These are phyloP conservation scores for Biancaea sappan DNA, from an alignment of 306 rosid genomes.

Conservation along the genomic window DNA sequence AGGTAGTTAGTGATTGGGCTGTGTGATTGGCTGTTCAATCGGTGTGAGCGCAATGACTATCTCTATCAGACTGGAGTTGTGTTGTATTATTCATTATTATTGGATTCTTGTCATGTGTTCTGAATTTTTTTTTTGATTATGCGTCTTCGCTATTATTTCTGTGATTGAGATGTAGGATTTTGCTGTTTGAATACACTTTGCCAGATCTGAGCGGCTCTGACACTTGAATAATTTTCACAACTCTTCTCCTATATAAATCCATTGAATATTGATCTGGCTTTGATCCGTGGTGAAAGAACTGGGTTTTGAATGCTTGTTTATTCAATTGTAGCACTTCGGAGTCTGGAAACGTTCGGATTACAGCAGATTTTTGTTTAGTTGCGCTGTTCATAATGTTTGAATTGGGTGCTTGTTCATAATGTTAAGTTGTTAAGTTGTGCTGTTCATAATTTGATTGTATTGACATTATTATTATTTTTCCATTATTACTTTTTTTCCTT, in stretches of 20 bases:
- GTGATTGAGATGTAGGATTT: neutral
- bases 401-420: too few species aligned
- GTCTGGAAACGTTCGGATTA: neutral
- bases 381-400: too few species aligned
- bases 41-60: too few species aligned
- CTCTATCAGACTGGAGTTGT: neutral
- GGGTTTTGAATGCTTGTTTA: neutral
- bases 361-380: too few species aligned
- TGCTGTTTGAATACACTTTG: neutral
- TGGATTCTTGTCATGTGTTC: neutral
- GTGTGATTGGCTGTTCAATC: neutral
- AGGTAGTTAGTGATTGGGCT: neutral
- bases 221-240: neutral
- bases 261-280: neutral
- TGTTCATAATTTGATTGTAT: too few species aligned
- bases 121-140: neutral
- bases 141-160: neutral
- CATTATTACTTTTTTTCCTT: too few species aligned
- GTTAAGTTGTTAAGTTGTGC: too few species aligned
- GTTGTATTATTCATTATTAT: neutral
- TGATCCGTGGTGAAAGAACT: neutral
- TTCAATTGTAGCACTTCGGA: neutral
- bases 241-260: neutral
- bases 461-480: too few species aligned
- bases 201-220: neutral